These are phyloP conservation scores for Sugiyamaella paludigena DNA, from an alignment of 1,139 yeast genomes.

Conservation along the genomic window DNA sequence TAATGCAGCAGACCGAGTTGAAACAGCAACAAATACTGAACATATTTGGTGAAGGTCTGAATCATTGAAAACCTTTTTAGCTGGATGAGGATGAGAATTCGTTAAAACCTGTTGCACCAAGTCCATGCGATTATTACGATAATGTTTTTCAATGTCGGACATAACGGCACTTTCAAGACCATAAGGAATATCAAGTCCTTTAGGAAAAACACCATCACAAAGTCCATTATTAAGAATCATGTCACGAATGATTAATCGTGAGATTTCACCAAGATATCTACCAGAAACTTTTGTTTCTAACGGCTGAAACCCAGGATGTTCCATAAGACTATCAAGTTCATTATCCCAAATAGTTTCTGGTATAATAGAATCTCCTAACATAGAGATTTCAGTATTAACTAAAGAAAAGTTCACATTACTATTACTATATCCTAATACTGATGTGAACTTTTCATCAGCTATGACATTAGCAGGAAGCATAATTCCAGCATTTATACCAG, in stretches of 20 bases:
- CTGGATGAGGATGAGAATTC: conserved; percentile 24
- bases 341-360: conserved; percentile 74
- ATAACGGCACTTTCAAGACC: conserved; percentile 31
- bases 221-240: conserved; percentile 56
- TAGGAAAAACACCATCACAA: conserved; percentile 43
- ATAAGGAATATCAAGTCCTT: conserved; percentile 27
- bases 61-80: conserved; percentile 16
- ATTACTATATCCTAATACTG: background rate
- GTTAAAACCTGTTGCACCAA: conserved; percentile 25
- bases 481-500: conserved; percentile 71
- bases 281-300: conserved; percentile 87
- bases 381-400: conserved; percentile 38
- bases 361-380: conserved; percentile 43
- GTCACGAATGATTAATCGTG: conserved; percentile 67
- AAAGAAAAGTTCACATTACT: conserved; percentile 11
- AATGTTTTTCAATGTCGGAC: conserved; percentile 31
- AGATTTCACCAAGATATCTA: conserved; percentile 81
- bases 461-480: conserved; percentile 26
- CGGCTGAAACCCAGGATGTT: conserved; percentile 78
- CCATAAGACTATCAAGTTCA: conserved; percentile 60
- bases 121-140: conserved; percentile 21
- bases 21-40: conserved; percentile 62
- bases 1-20: conserved; percentile 75
- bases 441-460: conserved; percentile 9
- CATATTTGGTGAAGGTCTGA: conserved; percentile 48